Conservation (phyloP, 2,329 filamentous ascomycete genomes). For the Talaromyces funiculosus region DNA sequence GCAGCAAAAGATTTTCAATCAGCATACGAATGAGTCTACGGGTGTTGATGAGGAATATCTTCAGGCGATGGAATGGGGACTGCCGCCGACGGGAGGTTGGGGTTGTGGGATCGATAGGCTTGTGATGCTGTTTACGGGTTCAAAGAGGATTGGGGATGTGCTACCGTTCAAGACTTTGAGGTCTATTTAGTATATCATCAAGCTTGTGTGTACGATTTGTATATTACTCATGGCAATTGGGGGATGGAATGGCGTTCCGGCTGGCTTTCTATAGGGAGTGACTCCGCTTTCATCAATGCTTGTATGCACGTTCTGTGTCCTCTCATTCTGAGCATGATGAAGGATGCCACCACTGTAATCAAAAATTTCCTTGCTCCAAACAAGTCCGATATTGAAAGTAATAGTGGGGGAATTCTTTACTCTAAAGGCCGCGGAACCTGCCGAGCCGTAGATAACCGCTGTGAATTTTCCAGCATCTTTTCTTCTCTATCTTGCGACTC, state of each 20-base stretch:
- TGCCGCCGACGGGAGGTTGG: conserved; percentile 97
- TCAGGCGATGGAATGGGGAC: conserved; percentile 74
- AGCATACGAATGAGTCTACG: conserved; percentile 44
- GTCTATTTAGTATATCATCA: conserved; percentile 31
- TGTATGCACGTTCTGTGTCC: too few relatives aligned
- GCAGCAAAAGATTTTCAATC: conserved; percentile 48
- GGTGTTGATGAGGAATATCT: conserved; percentile 74
- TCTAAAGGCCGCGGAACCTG: background rate
- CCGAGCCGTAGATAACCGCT: conserved; percentile 11
- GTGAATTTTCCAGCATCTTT: background rate
- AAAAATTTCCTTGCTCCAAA: background rate
- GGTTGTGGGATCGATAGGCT: conserved; percentile 87
- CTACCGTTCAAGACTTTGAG: conserved; percentile 81
- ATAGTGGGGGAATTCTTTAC: background rate
- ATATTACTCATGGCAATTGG: background rate
- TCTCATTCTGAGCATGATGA: too few relatives aligned
- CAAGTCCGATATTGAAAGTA: background rate
- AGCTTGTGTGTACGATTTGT: background rate
- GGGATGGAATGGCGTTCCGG: background rate
- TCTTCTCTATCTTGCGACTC: background rate
- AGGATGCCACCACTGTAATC: background rate
- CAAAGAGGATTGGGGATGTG: conserved; percentile 75
- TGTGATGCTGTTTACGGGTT: conserved; percentile 82
- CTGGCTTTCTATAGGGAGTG: background rate
- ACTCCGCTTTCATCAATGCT: background rate